Base-by-base conservation (phyloP, 768 basidiomycete genomes). In the Glaciozyma martinii region DNA sequence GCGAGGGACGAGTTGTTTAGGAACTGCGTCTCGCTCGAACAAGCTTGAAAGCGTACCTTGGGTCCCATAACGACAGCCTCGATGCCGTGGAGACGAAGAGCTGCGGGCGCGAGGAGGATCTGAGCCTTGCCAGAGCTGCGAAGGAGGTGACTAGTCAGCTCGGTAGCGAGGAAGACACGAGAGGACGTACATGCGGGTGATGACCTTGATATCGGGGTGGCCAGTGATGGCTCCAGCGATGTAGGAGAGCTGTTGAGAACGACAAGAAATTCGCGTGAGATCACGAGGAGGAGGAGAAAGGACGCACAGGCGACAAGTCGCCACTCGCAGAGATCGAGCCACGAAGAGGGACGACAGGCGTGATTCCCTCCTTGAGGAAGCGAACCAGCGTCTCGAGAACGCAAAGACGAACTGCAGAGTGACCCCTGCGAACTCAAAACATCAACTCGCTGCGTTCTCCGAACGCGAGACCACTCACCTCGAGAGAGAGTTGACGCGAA, bases 401-500 rank as follows among this genome's bases (percentile, higher is more conserved):
- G 66, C 86, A 84, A 82, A 85, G 85, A 44, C 89, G 82, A 18
- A 93, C 84, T 42, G 87, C 90, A 27, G 88, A 90, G 77, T 92
- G 90, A 0, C 89, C 90, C 9, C 90, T 65, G 56, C 0, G 21
- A n/a, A 9, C 1, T 4, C 1, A 8, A n/a, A 23, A 9, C 16
- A 9, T 49, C 21, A 58, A 33, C 23, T 12, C 9, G 60, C 16
- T 32, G 27, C 21, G 13, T 12, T 46, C 42, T 40, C 23, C 12
- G 21, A 8, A 49, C 9, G 29, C n/a, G 18, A 32, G 18, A 32
- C 30, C 23, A 49, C 66, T 3, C 23, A 64, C 67, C 67, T 85
- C 60, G 90, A 84, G 50, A 93, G 83, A 6, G 88, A 90, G 76
- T 92, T 93, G 81, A 89, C 86, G 70, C 90, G 87, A 71, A 93